A percentile compares a stretch with the other conserved stretches of the same genome.
Evolutionary conservation across 345 rosid species (phyloP).

Genomic region (Pelargonium nanum): DNA sequence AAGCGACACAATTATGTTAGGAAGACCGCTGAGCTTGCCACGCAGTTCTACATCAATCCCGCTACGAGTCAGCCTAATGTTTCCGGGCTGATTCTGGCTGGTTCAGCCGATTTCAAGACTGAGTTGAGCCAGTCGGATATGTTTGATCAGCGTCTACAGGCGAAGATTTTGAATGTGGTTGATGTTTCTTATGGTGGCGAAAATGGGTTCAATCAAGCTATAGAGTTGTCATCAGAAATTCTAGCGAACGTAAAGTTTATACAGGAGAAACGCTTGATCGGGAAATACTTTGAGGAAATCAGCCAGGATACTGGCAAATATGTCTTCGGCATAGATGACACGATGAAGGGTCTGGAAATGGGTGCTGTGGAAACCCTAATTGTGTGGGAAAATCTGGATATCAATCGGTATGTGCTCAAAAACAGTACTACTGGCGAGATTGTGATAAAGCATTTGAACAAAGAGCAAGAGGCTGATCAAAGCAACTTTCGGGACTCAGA

Average conservation of each 20-base stretch:
- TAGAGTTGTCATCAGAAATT: conserved; percentile 24
- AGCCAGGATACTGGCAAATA: conserved; percentile 29
- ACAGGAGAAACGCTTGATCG: conserved; percentile 26
- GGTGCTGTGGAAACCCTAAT: conserved; percentile 22
- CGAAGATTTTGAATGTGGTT: too few species aligned
- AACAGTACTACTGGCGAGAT: conserved; percentile 17
- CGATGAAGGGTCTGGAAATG: conserved; percentile 27
- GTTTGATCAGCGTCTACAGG: too few species aligned
- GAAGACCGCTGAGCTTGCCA: too few species aligned
- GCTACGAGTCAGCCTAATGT: too few species aligned
- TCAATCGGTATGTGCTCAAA: conserved; percentile 25
- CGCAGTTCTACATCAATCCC: too few species aligned
- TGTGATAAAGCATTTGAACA: conserved; percentile 20
- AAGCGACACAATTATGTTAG: conserved; percentile 19
- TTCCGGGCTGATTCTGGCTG: too few species aligned
- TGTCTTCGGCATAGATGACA: conserved; percentile 25
- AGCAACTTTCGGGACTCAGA: conserved; percentile 23
- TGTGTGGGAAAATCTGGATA: conserved; percentile 30
- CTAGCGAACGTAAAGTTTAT: conserved; percentile 21
- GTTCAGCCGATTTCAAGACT: too few species aligned
- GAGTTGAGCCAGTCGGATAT: too few species aligned
- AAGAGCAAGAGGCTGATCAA: conserved; percentile 22
- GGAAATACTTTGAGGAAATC: conserved; percentile 27
- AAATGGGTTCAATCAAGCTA: conserved; percentile 30
- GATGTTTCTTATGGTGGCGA: too few species aligned